These are phyloP conservation scores for Penstemon barbatus DNA, from an alignment of 257 asterid genomes.

Conservation along the genomic window DNA sequence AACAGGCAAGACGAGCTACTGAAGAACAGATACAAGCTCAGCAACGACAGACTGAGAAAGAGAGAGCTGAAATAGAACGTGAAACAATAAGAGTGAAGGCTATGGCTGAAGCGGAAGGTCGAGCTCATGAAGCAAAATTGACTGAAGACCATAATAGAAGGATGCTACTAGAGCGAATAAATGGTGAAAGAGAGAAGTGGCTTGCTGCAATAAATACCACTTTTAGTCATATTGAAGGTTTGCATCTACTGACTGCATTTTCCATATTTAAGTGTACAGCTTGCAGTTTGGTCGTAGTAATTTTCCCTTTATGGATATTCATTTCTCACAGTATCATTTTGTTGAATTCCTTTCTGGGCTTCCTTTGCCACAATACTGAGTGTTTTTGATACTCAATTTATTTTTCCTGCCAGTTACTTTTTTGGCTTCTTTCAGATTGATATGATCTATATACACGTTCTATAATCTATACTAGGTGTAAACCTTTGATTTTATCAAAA, in stretches of 20 bases:
- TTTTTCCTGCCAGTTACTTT: background rate
- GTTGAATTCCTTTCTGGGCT: background rate
- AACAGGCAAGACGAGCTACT: conserved; percentile 88
- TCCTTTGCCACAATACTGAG: background rate
- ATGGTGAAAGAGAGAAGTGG: conserved; percentile 97
- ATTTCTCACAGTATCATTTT: background rate
- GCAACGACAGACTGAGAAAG: conserved; percentile 84
- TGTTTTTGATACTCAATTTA: background rate
- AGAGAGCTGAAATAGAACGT: conserved; percentile 90
- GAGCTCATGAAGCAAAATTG: conserved; percentile 89
- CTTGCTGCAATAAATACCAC: conserved; percentile 95
- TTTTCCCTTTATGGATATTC: background rate
- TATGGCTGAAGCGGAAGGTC: conserved; percentile 93
- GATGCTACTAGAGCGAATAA: conserved; percentile 78
- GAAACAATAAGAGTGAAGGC: conserved; percentile 90
- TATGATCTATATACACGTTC: background rate
- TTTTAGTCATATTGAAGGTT: conserved; percentile 95
- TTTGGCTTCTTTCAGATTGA: background rate
- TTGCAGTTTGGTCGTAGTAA: conserved; percentile 15
- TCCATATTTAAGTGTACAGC: conserved; percentile 1
- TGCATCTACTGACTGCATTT: conserved; percentile 10
- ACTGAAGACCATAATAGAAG: conserved; percentile 89
- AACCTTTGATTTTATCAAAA: too few species aligned
- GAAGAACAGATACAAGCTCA: conserved; percentile 98
- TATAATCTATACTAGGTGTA: too few species aligned